phyloP scores from a whole-genome alignment of 192 early-diverging fungal genomes.

The Entrophospora sp. region DNA sequence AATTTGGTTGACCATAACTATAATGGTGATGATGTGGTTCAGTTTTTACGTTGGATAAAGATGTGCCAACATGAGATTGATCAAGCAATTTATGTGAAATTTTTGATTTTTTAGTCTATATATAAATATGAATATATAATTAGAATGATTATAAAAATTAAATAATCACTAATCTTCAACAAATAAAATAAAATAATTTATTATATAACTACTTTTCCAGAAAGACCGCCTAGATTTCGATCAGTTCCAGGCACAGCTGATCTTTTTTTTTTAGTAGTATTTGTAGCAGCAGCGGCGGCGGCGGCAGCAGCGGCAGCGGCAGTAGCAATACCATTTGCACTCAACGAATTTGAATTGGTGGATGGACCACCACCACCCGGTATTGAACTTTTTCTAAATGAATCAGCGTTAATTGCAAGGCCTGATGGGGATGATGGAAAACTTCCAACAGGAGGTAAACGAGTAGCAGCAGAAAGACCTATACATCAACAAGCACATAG shows the following conservation, averaged over 20 bases:
- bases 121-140: too few relatives aligned
- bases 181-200: neutral
- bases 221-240: neutral
- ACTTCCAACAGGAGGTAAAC: slow-evolving; percentile 49
- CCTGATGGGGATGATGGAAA: slow-evolving; percentile 33
- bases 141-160: too few relatives aligned
- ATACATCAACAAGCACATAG: neutral
- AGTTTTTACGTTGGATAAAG: neutral
- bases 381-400: slow-evolving; percentile 6
- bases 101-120: slow-evolving; percentile 19
- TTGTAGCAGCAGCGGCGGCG: neutral
- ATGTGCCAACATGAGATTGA: neutral
- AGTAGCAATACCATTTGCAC: too few relatives aligned
- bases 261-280: slow-evolving; percentile 17
- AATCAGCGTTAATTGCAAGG: neutral
- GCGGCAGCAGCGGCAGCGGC: neutral
- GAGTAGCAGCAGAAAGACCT: slow-evolving; percentile 25
- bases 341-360: neutral
- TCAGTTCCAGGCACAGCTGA: neutral
- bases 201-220: slow-evolving; percentile 8
- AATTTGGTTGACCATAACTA: too few relatives aligned
- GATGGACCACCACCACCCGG: neutral
- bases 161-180: neutral
- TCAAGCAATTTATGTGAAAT: neutral
- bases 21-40: too few relatives aligned